Conservation (phyloP, 169 alveolate species). For the Eimeria acervulina region DNA sequence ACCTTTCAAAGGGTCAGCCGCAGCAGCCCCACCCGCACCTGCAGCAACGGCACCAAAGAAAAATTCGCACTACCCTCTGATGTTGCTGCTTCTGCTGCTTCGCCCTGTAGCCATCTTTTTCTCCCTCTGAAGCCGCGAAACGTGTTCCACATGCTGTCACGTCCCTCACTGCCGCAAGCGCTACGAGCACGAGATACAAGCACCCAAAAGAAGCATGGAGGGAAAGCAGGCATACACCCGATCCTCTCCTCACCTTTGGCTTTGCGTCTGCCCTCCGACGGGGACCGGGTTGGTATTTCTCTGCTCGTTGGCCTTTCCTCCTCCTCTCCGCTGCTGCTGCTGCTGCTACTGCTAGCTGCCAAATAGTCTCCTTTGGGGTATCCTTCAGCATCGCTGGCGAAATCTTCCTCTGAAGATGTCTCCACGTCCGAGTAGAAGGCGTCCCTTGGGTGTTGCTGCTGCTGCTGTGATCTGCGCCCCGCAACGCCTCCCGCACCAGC, state of each 20-base stretch:
- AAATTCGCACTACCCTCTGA: neutral
- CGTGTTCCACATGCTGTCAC: neutral
- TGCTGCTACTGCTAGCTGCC: conserved; percentile 66
- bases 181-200: neutral
- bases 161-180: neutral
- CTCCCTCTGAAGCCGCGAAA: neutral
- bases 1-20: conserved; percentile 59
- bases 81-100: conserved; percentile 18
- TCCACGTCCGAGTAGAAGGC: conserved; percentile 71
- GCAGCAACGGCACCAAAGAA: neutral
- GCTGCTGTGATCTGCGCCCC: conserved; percentile 55
- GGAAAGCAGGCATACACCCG: neutral
- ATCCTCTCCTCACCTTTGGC: conserved; percentile 51
- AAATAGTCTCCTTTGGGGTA: conserved; percentile 27
- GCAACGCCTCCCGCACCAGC: conserved; percentile 18
- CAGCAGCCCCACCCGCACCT: conserved; percentile 43
- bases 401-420: conserved; percentile 55
- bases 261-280: conserved; percentile 42
- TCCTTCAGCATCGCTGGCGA: conserved; percentile 40
- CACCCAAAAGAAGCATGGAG: neutral
- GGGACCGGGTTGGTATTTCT: conserved; percentile 33
- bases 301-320: conserved; percentile 22
- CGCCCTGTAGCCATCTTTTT: neutral
- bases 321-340: conserved; percentile 61
- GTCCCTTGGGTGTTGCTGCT: conserved; percentile 63